phyloP scores from a whole-genome alignment of 2,329 filamentous ascomycete species.

The Ascochyta rabiei region DNA sequence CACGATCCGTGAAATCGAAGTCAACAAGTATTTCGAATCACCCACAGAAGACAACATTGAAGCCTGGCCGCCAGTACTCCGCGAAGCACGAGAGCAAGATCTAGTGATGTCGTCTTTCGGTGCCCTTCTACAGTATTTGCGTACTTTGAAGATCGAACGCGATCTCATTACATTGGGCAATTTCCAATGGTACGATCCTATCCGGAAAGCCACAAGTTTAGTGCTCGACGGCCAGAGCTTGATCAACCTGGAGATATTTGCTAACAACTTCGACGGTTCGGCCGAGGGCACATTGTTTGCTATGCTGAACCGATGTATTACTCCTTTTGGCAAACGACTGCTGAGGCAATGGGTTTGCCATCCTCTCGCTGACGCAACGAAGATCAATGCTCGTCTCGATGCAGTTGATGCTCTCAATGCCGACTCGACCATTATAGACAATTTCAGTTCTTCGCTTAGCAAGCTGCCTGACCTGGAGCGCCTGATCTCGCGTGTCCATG shows the following conservation, averaged over 20 bases:
- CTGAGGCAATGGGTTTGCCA: conserved; percentile 98
- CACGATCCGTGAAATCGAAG: conserved; percentile 79
- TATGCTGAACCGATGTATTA: conserved; percentile 91
- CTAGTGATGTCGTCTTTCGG: conserved; percentile 89
- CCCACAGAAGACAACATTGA: conserved; percentile 63
- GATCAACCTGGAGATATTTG: conserved; percentile 96
- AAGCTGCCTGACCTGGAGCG: conserved; percentile 95
- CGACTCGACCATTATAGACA: conserved; percentile 78
- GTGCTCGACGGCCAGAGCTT: conserved; percentile 94
- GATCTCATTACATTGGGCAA: conserved; percentile 88
- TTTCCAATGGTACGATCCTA: conserved; percentile 90
- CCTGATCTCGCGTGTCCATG: conserved; percentile 92
- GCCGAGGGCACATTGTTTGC: conserved; percentile 85
- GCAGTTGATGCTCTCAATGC: conserved; percentile 92
- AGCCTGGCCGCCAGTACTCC: conserved; percentile 78
- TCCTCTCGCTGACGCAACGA: conserved; percentile 81
- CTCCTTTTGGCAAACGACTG: conserved; percentile 94
- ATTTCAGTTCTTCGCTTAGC: conserved; percentile 84
- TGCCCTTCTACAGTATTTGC: conserved; percentile 84
- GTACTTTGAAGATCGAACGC: conserved; percentile 81
- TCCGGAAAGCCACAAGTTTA: conserved; percentile 85
- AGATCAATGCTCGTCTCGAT: conserved; percentile 92
- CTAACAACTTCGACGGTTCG: conserved; percentile 88
- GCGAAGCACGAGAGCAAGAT: conserved; percentile 76
- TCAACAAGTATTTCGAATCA: conserved; percentile 76